Evolutionary conservation across 495 filamentous ascomycete genomes (phyloP), one percentile per base, ranked within the genome.

Genomic region (Pyronema omphalodes): DNA sequence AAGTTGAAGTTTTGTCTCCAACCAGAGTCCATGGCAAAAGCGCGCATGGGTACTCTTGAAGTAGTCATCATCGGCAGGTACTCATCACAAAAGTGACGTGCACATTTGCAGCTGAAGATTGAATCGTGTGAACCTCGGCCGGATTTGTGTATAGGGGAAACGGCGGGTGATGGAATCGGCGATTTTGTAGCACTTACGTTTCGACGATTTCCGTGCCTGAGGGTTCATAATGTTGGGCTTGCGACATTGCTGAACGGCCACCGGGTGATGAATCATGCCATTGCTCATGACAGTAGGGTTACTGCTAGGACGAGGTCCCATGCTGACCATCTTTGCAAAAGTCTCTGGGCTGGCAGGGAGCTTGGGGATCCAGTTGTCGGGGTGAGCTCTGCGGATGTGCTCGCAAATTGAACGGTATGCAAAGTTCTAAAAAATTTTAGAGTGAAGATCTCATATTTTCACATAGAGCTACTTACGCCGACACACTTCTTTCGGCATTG

Each of bases 341-440:
- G 88, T 94, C 73, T 96, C 91, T 67, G 95, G 88, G 60, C 91
- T 98, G 44, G 91, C 91, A 66, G 91, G 91, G 63, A 98, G 86
- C 80, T 96, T 98, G 56, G 91, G 80, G 60, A 98, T 94, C 70
- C 95, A 98, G 70, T 95, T 81, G 64, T 93, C 89, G 52, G 91
- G 93, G 70, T 98, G 91, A 66, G 91, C 91, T 67, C 91, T 80
- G 60, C 91, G 86, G 60, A 98, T 96, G 65, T 98, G 91, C 76
- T 98, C 91, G 72, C 95, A 93, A 84, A 98, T 98, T 50, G 89
- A 95, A 66, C 91, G 88, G 74, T 87, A 98, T 19, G 62, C 62
- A 55, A 65, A 65, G 50, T 64, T 65, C 62, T 65, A 41, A 65
- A 58, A 50, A 57, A 59, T 49, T 58, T 54, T 58, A 62, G 35